phyloP scores from a whole-genome alignment of 2,329 filamentous ascomycete genomes.

The Sphaerulina musiva region DNA sequence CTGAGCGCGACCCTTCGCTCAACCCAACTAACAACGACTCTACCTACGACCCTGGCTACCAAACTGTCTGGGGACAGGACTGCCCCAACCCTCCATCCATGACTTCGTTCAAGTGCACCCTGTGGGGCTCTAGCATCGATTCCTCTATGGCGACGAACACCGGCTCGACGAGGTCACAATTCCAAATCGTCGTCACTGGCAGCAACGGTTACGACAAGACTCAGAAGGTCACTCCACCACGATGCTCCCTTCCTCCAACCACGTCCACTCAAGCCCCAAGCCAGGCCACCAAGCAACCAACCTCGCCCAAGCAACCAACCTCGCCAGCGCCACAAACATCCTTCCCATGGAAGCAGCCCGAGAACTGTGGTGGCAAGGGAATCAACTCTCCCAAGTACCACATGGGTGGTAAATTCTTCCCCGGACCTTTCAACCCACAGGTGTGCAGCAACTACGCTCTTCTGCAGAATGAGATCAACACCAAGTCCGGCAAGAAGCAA shows the following conservation, averaged over 20 bases:
- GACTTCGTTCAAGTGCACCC: constrained; percentile 31
- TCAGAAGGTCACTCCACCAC: constrained; percentile 12
- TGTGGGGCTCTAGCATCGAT: constrained; percentile 30
- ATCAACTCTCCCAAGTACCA: constrained; percentile 19
- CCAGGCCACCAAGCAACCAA: not conserved
- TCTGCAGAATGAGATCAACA: constrained; percentile 18
- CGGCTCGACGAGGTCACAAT: constrained; percentile 22
- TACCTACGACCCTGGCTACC: constrained; percentile 16
- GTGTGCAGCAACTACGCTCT: constrained; percentile 27
- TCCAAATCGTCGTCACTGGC: constrained; percentile 26
- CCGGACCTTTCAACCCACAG: constrained; percentile 27
- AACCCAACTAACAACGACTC: constrained; percentile 22
- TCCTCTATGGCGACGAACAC: constrained; percentile 24
- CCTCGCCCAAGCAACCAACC: constrained; percentile 4
- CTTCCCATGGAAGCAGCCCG: constrained; percentile 6
- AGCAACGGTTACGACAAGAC: constrained; percentile 28
- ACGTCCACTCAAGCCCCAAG: not conserved
- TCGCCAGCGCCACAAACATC: too few relatives aligned
- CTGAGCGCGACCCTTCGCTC: constrained; percentile 23
- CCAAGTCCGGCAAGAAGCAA: constrained; percentile 12
- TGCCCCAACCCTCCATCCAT: constrained; percentile 28
- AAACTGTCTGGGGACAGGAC: constrained; percentile 20
- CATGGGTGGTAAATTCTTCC: constrained; percentile 27
- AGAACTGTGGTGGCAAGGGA: constrained; percentile 18
- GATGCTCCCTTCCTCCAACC: constrained; percentile 9